Base-by-base conservation (phyloP, 495 filamentous ascomycete species). In the Cladorrhinum samala region DNA sequence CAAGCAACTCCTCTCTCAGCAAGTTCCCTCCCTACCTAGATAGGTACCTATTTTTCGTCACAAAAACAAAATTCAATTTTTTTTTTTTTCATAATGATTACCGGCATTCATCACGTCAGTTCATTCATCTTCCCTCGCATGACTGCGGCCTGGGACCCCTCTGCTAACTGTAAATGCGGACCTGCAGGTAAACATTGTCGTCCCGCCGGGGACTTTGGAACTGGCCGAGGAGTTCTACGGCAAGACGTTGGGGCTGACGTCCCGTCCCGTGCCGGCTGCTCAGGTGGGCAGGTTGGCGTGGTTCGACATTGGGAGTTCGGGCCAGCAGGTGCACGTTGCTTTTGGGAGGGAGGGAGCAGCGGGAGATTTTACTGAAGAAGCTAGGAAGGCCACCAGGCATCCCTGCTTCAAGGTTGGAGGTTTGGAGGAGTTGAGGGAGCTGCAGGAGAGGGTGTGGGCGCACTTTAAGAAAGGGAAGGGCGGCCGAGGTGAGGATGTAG, bases 11-110 rank as follows among this genome's bases (percentile, higher is more conserved):
- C n/a, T n/a, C n/a, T n/a, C n/a, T n/a, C n/a, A n/a, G n/a, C n/a
- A n/a, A n/a, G n/a, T n/a, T n/a, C n/a, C n/a, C n/a, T n/a, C n/a
- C n/a, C n/a, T n/a, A n/a, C n/a, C n/a, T n/a, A n/a, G n/a, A n/a
- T n/a, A n/a, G n/a, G n/a, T n/a, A n/a, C n/a, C n/a, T n/a, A n/a
- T n/a, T n/a, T n/a, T n/a, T n/a, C n/a, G n/a, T n/a, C n/a, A n/a
- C n/a, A n/a, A n/a, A n/a, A n/a, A n/a, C n/a, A n/a, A n/a, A n/a
- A n/a, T n/a, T n/a, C n/a, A n/a, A n/a, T n/a, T n/a, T n/a, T n/a
- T n/a, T n/a, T n/a, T n/a, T n/a, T n/a, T n/a, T n/a, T n/a, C n/a
- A 72, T 55, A 2, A 82, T 83, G 78, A 85, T 85, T 48, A 70
- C 74, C 33, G 78, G 78, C 13, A 69, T 84, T 43, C 77, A 79